A percentile compares a stretch with the other conserved stretches of the same genome.
Conservation (phyloP, 768 basidiomycete genomes). For the Termitomyces sp. region DNA sequence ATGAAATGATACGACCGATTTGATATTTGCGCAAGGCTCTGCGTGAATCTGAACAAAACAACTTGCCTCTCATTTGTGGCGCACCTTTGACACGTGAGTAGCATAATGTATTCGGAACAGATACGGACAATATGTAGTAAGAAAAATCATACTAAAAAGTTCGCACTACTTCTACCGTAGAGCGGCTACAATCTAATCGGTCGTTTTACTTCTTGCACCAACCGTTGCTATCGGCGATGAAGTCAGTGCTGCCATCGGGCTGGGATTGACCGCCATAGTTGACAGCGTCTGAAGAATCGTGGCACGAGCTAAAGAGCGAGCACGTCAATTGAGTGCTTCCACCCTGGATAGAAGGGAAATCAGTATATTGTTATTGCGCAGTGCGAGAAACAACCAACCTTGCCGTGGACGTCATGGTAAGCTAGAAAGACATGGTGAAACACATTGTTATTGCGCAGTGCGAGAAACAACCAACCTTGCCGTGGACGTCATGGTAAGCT, state of each 20-base stretch:
- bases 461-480: constrained; percentile 24
- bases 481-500: constrained; percentile 45
- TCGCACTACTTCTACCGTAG: neutral
- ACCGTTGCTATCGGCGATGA: constrained; percentile 36
- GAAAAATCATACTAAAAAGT: too few relatives aligned
- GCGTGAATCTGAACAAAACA: neutral
- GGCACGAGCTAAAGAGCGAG: constrained; percentile 35
- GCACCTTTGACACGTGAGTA: neutral
- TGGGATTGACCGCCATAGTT: constrained; percentile 41
- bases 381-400: constrained; percentile 19
- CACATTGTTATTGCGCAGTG: constrained; percentile 4
- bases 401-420: constrained; percentile 44
- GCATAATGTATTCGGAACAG: neutral
- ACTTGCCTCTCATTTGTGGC: neutral
- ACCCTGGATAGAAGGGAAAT: constrained; percentile 17
- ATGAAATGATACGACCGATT: neutral
- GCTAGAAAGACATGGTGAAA: constrained; percentile 20
- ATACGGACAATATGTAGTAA: neutral
- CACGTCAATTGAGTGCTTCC: constrained; percentile 41
- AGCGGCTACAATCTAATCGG: neutral
- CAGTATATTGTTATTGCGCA: constrained; percentile 2
- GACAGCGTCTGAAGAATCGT: constrained; percentile 28
- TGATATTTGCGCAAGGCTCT: neutral
- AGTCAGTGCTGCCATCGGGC: constrained; percentile 34
- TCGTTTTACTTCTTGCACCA: constrained; percentile 28